Base-by-base conservation (phyloP, 371 early-diverging fungal genomes). In the Fennellomyces sp. region DNA sequence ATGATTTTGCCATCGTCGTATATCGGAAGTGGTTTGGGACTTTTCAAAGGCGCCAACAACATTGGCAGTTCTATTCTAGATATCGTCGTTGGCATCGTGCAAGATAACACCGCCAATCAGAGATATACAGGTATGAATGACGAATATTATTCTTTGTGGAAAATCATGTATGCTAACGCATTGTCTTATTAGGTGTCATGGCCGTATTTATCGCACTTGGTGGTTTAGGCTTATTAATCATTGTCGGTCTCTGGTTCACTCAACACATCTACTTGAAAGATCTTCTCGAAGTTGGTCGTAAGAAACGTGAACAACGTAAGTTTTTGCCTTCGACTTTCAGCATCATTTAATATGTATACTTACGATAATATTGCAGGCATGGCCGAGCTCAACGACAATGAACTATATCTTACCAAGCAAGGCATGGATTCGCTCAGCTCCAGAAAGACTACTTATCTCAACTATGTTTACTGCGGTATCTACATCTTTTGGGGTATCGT, bases 11-110 rank as follows among this genome's bases (percentile, higher is more conserved):
- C 79, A 7, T 68, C 76, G 7, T 72, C 76, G n/a, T 73, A 74
- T 38, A 79, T 80, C 47, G 84, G 84, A 55, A 84, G 82, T 42
- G 82, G 80, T 52, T 55, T 84, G n/a, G 82, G 84, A 47, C 60
- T 84, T 28, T 76, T 77, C 62, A 81, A 82, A 63, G 59, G 69
- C 31, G 65, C 71, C 13, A 77, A 75, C 41, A 84, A 80, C 47
- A 63, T 82, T 42, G 84, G 80, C 26, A 69, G 76, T 15, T 60
- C 81, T 12, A 78, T 84, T 49, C 55, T 84, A 8, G 82, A 84
- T 54, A 76, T 80, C 27, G 58, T 69, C 29, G 61, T 82, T 17
- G 84, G 84, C 52, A 70, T 79, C 11, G 66, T 83, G 6, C 84
- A 83, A 51, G 84, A 83, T 60, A 63, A 74, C 13, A 75, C 77